phyloP scores from a whole-genome alignment of 192 early-diverging fungal genomes.

The Dimargaris xerosporica region DNA sequence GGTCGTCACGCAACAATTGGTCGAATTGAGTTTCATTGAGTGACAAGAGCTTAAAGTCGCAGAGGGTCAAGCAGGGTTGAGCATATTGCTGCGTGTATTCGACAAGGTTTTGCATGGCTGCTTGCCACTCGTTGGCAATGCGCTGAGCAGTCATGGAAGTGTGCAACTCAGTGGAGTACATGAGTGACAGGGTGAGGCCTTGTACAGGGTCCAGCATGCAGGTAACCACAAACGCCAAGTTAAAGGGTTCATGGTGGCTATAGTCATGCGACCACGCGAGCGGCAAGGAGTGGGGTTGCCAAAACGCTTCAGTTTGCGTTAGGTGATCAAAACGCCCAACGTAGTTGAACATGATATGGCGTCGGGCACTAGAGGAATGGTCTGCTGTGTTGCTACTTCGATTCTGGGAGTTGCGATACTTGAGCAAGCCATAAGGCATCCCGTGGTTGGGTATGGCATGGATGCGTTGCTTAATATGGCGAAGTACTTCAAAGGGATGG shows the following conservation, averaged over 20 bases:
- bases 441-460: neutral
- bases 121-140: neutral
- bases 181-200: neutral
- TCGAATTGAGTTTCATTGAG: neutral
- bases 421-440: neutral
- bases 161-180: neutral
- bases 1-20: neutral
- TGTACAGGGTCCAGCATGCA: neutral
- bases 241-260: neutral
- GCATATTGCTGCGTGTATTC: neutral
- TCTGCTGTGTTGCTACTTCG: too few species aligned
- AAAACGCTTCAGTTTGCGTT: neutral
- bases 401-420: neutral
- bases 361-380: neutral
- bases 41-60: neutral
- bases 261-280: neutral
- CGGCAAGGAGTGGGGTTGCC: neutral
- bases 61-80: neutral
- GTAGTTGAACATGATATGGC: neutral
- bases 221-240: neutral
- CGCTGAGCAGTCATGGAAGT: neutral
- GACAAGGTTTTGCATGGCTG: neutral
- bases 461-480: neutral
- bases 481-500: neutral
- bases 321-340: conserved; percentile 7